Base-by-base conservation (phyloP, 228 moss, liverwort and hornwort species). In the Sphagnum magellanicum region DNA sequence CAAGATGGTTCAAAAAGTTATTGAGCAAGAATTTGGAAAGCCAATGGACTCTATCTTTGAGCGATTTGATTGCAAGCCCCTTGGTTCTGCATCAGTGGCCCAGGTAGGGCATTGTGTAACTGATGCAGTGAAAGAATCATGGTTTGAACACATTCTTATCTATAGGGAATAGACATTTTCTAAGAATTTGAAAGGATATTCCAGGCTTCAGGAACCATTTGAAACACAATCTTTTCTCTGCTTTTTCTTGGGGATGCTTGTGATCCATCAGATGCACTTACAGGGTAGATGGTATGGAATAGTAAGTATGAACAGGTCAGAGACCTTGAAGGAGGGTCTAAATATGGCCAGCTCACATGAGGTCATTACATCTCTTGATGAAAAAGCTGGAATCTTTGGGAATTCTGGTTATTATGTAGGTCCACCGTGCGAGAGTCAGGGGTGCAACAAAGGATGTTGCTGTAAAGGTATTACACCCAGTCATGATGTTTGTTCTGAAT, bases 61-160 rank as follows among this genome's bases (percentile, higher is more conserved):
- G 67, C 74, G 77, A 51, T 90, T 97, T 77, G 97, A 93, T 74
- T 74, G 60, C 48, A 80, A 81, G 16, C 97, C 97, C 51, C 47
- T 97, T 65, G 97, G 93, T 7, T 97, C 91, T 50, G 97, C 97
- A 49, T 97, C 97, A 67, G 89, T 97, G 73, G 97, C 97, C 58
- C 97, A 97, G 91, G 96, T 96, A 76, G 50, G 55, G 55, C 55
- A 55, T 55, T 55, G 55, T 55, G 8, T 55, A 12, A 1, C 55
- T 8, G 55, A 12, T 55, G 8, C 55, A 55, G 8, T 55, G 8
- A 55, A 55, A 32, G 32, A 8, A 55, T 3, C 55, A 55, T 12
- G 12, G 1, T 55, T 8, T 55, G 55, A 8, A 55, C 8, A 55
- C 55, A 55, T 55, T 32, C 1, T 32, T 32, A 32, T 32, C 2